Base-by-base conservation (phyloP, 108 stramenopile species). In the Cafeteria roenbergensis region DNA sequence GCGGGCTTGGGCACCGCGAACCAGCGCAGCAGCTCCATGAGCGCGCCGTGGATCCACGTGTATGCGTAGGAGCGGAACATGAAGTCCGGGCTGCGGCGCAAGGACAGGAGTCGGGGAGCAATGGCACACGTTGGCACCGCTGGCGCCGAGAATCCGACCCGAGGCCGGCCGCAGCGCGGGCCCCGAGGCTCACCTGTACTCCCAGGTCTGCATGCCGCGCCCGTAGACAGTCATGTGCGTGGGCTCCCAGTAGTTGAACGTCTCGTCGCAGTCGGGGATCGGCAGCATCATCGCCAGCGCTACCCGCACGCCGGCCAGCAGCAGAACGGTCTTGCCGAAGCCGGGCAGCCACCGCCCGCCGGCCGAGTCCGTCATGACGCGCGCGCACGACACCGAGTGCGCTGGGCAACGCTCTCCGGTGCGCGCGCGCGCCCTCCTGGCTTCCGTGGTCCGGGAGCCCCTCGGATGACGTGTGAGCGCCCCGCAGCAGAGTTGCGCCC, bases 241-340 rank as follows among this genome's bases (percentile, higher is more conserved):
- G 29, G 90, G 93, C 71, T 99, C 97, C 93, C 94, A 99, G 70
- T 96, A 99, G 76, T 95, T 95, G 77, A 79, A 99, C 9, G 91
- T 88, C 73, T 99, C 97, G 66, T 99, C 97, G 68, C 94, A 96
- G 71, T 99, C 97, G 65, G 80, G 82, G 33, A 95, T 50, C 57
- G 67, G 76, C 17, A 48, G n/a, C n/a, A n/a, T n/a, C n/a, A n/a
- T n/a, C n/a, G n/a, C n/a, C n/a, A n/a, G n/a, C n/a, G n/a, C n/a
- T n/a, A n/a, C n/a, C n/a, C n/a, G n/a, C n/a, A n/a, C n/a, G n/a
- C n/a, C n/a, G n/a, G n/a, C n/a, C n/a, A n/a, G n/a, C n/a, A n/a
- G n/a, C n/a, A n/a, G n/a, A n/a, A n/a, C n/a, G n/a, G n/a, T n/a
- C n/a, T n/a, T n/a, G n/a, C n/a, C n/a, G n/a, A n/a, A n/a, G n/a